These are phyloP conservation scores for Eutypella sp. DNA, from an alignment of 2,329 filamentous ascomycete genomes.

Conservation along the genomic window DNA sequence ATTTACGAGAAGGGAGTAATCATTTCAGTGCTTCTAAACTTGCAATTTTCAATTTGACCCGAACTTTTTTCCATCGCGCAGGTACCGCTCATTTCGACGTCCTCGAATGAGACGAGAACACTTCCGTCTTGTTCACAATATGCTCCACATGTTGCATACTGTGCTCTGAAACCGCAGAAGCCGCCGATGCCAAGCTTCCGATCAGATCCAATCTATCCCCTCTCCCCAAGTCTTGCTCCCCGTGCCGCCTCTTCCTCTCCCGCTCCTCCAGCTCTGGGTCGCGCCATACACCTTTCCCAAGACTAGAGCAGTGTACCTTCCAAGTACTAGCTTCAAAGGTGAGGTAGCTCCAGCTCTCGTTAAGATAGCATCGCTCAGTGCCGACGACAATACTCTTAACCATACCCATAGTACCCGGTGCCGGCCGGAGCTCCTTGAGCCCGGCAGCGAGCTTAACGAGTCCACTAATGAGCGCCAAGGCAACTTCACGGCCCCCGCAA, in stretches of 20 bases:
- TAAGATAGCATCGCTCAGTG: constrained; percentile 37
- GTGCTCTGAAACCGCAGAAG: no score
- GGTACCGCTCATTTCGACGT: no score
- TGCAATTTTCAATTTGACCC: no score
- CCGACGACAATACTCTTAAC: constrained; percentile 39
- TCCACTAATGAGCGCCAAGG: constrained; percentile 35
- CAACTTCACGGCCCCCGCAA: constrained; percentile 38
- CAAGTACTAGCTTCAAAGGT: constrained; percentile 35
- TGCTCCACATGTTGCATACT: no score
- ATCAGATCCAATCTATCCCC: no score
- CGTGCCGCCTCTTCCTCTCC: not conserved
- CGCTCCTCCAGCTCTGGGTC: not conserved
- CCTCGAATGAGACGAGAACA: no score
- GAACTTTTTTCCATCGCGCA: no score
- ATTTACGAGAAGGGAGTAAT: no score
- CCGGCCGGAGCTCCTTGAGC: constrained; percentile 40
- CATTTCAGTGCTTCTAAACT: no score
- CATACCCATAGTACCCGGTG: constrained; percentile 39
- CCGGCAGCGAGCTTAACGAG: constrained; percentile 38
- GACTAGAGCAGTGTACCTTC: not conserved
- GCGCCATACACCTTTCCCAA: not conserved
- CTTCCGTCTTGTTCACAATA: no score
- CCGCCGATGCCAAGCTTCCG: no score
- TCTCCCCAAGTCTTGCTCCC: not conserved
- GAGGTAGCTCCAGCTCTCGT: constrained; percentile 44